Evolutionary conservation across 306 rosid genomes (phyloP).

Genomic region (Fagus crenata): DNA sequence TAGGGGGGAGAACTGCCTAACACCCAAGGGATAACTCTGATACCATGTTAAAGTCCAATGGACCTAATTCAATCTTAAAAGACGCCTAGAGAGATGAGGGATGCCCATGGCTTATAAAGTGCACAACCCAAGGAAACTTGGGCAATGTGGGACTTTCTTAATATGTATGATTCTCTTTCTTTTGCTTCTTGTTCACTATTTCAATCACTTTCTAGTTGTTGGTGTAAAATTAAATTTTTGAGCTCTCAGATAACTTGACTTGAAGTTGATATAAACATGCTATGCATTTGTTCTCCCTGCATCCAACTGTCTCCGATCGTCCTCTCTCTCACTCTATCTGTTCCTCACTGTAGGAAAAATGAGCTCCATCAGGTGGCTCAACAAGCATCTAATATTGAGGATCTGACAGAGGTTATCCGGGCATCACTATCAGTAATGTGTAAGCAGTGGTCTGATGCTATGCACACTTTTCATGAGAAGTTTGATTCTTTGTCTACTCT

Average conservation of each 20-base stretch:
- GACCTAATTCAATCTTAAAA: too few species aligned
- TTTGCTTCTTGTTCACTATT: conserved; percentile 31
- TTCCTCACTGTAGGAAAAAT: conserved; percentile 60
- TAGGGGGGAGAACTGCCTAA: too few species aligned
- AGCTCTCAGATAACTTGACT: conserved; percentile 15
- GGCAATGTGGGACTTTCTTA: too few species aligned
- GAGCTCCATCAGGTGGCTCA: conserved; percentile 97
- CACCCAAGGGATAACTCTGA: too few species aligned
- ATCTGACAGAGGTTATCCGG: conserved; percentile 81
- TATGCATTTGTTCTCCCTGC: conserved; percentile 16
- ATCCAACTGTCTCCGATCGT: conserved; percentile 16
- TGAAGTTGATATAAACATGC: conserved; percentile 23
- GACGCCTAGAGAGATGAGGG: too few species aligned
- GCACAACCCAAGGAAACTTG: too few species aligned
- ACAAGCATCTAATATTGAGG: conserved; percentile 92
- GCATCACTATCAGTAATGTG: conserved; percentile 83
- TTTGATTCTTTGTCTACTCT: conserved; percentile 75
- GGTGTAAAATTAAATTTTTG: neutral
- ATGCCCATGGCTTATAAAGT: too few species aligned
- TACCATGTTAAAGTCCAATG: too few species aligned
- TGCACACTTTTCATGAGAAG: conserved; percentile 79
- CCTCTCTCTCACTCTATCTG: conserved; percentile 34
- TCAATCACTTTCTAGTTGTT: neutral
- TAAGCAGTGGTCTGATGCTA: conserved; percentile 98
- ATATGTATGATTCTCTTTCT: neutral